Conservation (phyloP, 495 filamentous ascomycete species). For the Penicillium egyptiacum region DNA sequence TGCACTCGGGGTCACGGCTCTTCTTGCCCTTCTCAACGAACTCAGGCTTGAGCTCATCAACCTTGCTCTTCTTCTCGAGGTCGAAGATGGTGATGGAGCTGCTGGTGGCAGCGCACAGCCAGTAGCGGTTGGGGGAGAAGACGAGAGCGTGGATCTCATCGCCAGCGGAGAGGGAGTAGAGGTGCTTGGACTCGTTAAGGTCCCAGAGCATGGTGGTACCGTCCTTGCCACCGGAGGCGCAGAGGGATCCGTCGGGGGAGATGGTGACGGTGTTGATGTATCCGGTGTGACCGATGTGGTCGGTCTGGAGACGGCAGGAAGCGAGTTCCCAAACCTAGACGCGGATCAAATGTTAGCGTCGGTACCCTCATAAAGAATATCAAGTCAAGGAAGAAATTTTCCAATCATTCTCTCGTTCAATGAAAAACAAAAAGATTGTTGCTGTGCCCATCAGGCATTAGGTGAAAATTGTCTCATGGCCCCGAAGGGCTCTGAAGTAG, state of each 20-base stretch:
- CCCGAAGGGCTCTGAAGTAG: conserved; percentile 97
- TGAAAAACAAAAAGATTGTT: conserved; percentile 26
- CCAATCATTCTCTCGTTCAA: conserved; percentile 19
- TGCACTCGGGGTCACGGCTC: conserved; percentile 97
- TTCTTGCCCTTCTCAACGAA: conserved; percentile 97
- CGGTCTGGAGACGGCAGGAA: conserved; percentile 98
- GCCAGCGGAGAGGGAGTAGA: conserved; percentile 98
- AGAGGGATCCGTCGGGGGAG: conserved; percentile 98
- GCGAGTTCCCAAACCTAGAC: conserved; percentile 97
- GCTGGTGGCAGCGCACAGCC: conserved; percentile 97
- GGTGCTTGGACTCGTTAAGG: conserved; percentile 99
- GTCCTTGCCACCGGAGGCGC: conserved; percentile 99
- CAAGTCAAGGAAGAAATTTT: conserved; percentile 17
- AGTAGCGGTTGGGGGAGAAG: conserved; percentile 99
- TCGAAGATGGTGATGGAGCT: conserved; percentile 99
- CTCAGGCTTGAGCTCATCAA: conserved; percentile 99
- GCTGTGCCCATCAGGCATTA: conserved; percentile 69
- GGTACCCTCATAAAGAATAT: conserved; percentile 7
- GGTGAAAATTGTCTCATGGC: conserved; percentile 98
- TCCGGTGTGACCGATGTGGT: conserved; percentile 99
- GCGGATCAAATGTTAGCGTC: conserved; percentile 30
- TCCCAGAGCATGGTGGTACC: conserved; percentile 99
- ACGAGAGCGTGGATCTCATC: conserved; percentile 99
- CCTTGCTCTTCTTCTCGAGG: conserved; percentile 99
- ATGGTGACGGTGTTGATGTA: conserved; percentile 99